phyloP scores from a whole-genome alignment of 306 rosid species.

The Prunus mume region DNA sequence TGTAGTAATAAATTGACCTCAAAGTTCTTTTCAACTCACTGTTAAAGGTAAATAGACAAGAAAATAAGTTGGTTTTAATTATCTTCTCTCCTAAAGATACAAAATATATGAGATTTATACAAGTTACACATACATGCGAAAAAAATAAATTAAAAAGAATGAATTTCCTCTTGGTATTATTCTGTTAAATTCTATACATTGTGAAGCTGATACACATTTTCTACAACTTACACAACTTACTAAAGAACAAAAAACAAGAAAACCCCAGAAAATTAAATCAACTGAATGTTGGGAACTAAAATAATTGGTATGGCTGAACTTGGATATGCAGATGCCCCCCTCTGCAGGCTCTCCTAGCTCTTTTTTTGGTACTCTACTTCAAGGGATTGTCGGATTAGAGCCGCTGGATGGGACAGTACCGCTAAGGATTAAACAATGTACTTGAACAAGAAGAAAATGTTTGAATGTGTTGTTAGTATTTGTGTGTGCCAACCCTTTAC shows the following conservation, averaged over 20 bases:
- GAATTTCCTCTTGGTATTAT: background rate
- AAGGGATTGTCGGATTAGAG: background rate
- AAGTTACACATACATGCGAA: background rate
- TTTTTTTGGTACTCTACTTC: background rate
- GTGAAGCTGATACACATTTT: background rate
- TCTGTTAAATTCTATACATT: too few species aligned
- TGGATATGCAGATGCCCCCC: too few species aligned
- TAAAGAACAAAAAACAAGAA: background rate
- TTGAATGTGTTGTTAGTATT: background rate
- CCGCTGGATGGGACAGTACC: background rate
- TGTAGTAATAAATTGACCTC: too few species aligned
- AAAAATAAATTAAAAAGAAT: background rate
- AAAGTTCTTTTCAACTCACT: too few species aligned
- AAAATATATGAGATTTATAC: too few species aligned
- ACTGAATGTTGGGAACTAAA: background rate
- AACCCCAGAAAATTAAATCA: background rate
- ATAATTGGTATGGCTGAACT: too few species aligned
- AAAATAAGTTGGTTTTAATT: too few species aligned
- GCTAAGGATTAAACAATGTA: too few species aligned
- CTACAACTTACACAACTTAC: background rate
- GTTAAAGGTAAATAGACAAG: too few species aligned
- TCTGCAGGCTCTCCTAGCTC: too few species aligned
- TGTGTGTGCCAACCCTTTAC: background rate
- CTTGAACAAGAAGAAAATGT: too few species aligned
- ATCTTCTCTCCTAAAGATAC: too few species aligned